phyloP scores from a whole-genome alignment of 2,329 filamentous ascomycete species.

The Colletotrichum eleusines region DNA sequence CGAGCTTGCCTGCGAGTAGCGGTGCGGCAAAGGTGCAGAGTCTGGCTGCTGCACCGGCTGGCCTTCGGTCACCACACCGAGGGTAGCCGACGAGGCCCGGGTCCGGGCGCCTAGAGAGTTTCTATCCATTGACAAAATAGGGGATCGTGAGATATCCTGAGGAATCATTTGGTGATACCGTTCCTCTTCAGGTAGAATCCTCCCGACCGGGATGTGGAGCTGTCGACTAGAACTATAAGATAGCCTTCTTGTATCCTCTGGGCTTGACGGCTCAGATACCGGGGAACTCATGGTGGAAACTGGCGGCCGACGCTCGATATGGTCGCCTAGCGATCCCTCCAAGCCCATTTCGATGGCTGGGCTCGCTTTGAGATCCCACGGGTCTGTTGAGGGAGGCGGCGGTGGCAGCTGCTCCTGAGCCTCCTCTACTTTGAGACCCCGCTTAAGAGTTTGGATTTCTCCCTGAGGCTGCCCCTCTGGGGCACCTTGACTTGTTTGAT shows the following conservation, averaged over 20 bases:
- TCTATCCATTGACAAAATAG: not conserved
- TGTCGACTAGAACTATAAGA: slow-evolving; percentile 21
- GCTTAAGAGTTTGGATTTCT: not conserved
- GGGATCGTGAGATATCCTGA: slow-evolving; percentile 19
- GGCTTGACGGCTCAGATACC: slow-evolving; percentile 22
- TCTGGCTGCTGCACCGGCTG: slow-evolving; percentile 7
- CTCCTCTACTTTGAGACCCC: slow-evolving; percentile 43
- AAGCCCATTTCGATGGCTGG: slow-evolving; percentile 10
- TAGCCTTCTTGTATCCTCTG: slow-evolving; percentile 10
- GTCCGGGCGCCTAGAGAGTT: slow-evolving; percentile 6
- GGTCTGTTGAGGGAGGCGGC: slow-evolving; percentile 29
- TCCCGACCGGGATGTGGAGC: slow-evolving; percentile 21
- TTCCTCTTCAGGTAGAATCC: slow-evolving; percentile 29
- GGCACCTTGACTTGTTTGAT: not conserved
- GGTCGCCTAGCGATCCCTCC: not conserved
- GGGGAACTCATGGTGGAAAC: slow-evolving; percentile 37
- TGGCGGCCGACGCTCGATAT: slow-evolving; percentile 30
- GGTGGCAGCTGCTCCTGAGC: slow-evolving; percentile 32
- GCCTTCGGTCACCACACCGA: slow-evolving; percentile 26
- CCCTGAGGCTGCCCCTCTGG: not conserved
- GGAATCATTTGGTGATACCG: slow-evolving; percentile 35
- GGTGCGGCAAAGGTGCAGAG: slow-evolving; percentile 10
- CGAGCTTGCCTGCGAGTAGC: slow-evolving; percentile 38
- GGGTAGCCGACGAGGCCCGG: slow-evolving; percentile 9
- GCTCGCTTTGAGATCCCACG: slow-evolving; percentile 35